Evolutionary conservation across 129 eudicot species (phyloP).

Genomic region (Flaveria bidentis): DNA sequence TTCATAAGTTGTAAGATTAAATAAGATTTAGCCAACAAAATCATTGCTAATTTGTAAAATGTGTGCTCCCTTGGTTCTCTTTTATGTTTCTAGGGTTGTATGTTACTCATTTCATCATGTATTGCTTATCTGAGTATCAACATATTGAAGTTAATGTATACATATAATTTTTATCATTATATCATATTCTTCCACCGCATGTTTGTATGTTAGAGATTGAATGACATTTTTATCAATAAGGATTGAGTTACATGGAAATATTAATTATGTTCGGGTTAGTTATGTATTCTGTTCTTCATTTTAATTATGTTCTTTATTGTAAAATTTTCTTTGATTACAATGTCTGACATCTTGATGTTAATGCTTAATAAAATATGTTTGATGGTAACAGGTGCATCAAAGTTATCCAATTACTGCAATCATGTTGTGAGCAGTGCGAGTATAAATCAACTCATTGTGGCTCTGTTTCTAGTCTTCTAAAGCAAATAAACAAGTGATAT

Average conservation of each 20-base stretch:
- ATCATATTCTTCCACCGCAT: neutral
- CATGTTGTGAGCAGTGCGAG: conserved; percentile 81
- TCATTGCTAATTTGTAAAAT: neutral
- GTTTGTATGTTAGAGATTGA: neutral
- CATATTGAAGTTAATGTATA: neutral
- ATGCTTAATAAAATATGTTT: neutral
- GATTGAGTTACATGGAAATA: neutral
- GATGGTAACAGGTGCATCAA: conserved; percentile 59
- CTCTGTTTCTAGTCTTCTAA: conserved; percentile 73
- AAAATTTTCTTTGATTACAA: neutral
- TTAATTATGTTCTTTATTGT: neutral
- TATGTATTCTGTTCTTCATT: neutral
- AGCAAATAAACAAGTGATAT: conserved; percentile 67
- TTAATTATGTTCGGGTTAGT: neutral
- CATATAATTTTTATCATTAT: neutral
- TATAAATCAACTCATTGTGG: conserved; percentile 87
- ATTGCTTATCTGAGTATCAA: neutral
- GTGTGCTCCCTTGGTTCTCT: too few relatives aligned
- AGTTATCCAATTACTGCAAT: conserved; percentile 69
- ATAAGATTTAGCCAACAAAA: neutral
- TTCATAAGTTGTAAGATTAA: neutral
- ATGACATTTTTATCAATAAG: neutral
- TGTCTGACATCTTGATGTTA: neutral
- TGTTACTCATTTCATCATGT: neutral
- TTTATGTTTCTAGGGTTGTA: neutral